Evolutionary conservation across 805 yeast genomes (phyloP), one percentile per base, ranked within the genome.

Genomic region (Kazachstania africana): DNA sequence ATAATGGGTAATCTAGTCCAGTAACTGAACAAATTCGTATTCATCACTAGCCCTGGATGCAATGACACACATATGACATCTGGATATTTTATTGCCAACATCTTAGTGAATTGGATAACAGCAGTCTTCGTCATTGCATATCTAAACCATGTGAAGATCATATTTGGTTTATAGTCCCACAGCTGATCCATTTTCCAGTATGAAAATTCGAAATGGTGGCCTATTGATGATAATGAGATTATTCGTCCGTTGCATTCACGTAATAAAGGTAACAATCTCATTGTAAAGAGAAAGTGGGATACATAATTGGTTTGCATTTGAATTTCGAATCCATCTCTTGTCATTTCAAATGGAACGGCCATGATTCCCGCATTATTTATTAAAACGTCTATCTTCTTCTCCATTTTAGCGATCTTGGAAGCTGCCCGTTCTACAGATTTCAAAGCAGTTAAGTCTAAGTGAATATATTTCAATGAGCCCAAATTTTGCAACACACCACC

Each of bases 11-110:
- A 59, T 34, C 83, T 59, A 2, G 88, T 80, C 75, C 85, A 78
- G 49, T 78, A 80, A 28, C 78, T 63, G 49, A 78, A 79, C 28
- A 78, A 53, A 42, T 78, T 77, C 2, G 94, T 76, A 44, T 75
- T 75, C 80, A 83, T 76, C n/a, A 81, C 82, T 40, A 81, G 67
- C 0, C 95, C 95, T 0, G 94, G 94, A 45, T 82, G 87, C 3
- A 81, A 80, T 2, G 83, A 66, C 23, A 72, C 53, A 35, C 76
- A 72, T 24, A 75, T 51, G 8, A 82, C 62, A 13, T 72, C 65
- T 0, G 93, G 91, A 48, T 80, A 66, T 36, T 75, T 66, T 23
- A 71, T 59, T 0, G 88, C 70, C 15, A 83, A 54, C 51, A 74
- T 63, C 42, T 72, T 72, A 45, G 74, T 68, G 45, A 74, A 70